Evolutionary conservation across 2,329 filamentous ascomycete species (phyloP).

Genomic region (Blastomyces silverae): DNA sequence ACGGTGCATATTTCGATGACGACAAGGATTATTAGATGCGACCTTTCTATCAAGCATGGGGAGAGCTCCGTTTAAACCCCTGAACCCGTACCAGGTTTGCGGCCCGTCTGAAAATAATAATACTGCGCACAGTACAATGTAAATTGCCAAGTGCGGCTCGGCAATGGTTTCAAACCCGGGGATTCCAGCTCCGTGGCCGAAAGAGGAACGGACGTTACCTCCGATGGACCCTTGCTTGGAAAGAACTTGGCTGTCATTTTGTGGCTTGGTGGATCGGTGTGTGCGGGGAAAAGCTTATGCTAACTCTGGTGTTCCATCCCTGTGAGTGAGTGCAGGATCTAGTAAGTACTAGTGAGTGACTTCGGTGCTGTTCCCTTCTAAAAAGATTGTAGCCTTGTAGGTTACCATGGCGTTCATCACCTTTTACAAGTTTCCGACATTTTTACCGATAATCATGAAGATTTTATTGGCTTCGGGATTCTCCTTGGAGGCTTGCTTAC

Average conservation of each 20-base stretch:
- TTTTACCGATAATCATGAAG: background rate
- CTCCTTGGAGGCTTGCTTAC: background rate
- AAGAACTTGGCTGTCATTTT: background rate
- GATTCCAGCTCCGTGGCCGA: background rate
- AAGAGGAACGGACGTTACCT: background rate
- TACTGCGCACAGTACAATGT: background rate
- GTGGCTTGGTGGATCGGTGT: background rate
- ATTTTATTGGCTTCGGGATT: no score
- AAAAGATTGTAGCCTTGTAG: no score
- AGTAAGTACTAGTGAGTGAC: no score
- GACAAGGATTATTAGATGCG: no score
- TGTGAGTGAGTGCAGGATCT: no score
- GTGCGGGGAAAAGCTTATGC: background rate
- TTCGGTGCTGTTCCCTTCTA: no score
- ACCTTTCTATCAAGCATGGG: no score
- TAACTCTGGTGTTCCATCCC: no score
- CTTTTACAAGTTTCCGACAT: background rate
- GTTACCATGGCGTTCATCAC: no score
- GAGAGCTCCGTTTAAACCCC: no score
- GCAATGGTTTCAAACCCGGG: background rate
- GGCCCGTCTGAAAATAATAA: no score
- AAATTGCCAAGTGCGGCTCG: background rate
- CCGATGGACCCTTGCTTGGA: background rate
- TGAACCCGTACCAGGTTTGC: background rate
- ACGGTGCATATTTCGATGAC: no score